Evolutionary conservation across 805 yeast genomes (phyloP).

Genomic region (Spathaspora girioi): DNA sequence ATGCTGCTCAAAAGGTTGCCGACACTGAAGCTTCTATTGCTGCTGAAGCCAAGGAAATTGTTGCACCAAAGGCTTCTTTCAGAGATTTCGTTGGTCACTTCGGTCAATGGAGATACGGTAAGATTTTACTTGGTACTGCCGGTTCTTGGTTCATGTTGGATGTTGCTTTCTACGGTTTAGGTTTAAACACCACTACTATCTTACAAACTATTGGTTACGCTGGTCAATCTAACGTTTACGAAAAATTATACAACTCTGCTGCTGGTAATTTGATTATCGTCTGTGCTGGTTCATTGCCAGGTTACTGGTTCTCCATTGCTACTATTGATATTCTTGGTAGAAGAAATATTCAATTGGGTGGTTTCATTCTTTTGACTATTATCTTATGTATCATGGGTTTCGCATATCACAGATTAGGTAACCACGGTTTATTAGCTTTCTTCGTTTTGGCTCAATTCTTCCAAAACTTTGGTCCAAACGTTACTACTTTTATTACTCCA

Average conservation of each 20-base stretch:
- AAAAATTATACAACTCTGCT: slow-evolving; percentile 67
- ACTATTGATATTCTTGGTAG: slow-evolving; percentile 81
- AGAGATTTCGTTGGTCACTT: slow-evolving; percentile 71
- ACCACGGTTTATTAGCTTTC: slow-evolving; percentile 72
- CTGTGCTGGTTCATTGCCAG: slow-evolving; percentile 95
- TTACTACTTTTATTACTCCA: slow-evolving; percentile 86
- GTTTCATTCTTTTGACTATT: slow-evolving; percentile 68
- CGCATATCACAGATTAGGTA: slow-evolving; percentile 68
- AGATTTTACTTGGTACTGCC: slow-evolving; percentile 83
- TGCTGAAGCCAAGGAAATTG: slow-evolving; percentile 31
- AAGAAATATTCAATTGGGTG: slow-evolving; percentile 75
- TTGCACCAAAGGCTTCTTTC: slow-evolving; percentile 80
- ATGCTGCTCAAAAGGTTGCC: slow-evolving; percentile 52
- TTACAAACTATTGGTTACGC: slow-evolving; percentile 84
- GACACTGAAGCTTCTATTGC: slow-evolving; percentile 44
- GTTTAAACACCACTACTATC: slow-evolving; percentile 76
- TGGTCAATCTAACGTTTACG: slow-evolving; percentile 59
- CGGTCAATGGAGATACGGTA: slow-evolving; percentile 82
- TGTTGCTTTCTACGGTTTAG: slow-evolving; percentile 87
- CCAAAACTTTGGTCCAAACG: slow-evolving; percentile 91
- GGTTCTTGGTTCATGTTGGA: slow-evolving; percentile 89
- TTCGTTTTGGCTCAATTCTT: slow-evolving; percentile 82
- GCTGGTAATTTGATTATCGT: slow-evolving; percentile 91
- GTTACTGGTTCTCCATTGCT: slow-evolving; percentile 84
- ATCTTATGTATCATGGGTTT: slow-evolving; percentile 81